Evolutionary conservation across 2,329 filamentous ascomycete genomes (phyloP), one percentile per base, ranked within the genome.

Genomic region (Lachnellula arida): DNA sequence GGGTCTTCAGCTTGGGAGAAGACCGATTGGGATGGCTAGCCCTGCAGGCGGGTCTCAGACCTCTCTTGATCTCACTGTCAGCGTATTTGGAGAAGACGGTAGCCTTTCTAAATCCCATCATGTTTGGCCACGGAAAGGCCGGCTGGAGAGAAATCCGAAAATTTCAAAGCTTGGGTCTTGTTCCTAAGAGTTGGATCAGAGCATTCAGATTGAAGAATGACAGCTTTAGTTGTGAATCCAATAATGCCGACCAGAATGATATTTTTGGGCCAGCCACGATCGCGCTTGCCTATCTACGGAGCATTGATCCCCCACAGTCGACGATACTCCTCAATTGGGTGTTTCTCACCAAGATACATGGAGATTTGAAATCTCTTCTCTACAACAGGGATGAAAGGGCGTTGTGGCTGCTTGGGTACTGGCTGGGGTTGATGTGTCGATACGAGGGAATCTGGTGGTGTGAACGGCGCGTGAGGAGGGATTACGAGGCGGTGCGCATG

Each of bases 391-490:
- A 56, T 56, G 54, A 56, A 49, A 56, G 54, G 49, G 54, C 54
- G 42, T 56, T 56, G 49, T 56, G 54, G 54, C 54, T 53, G 54
- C 54, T 56, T 56, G 54, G 54, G 54, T 56, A 56, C 49, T 56
- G 49, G 54, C 54, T 56, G 54, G 54, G 54, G 49, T 56, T 56
- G 54, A 56, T 56, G 49, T 56, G 54, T 56, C 54, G 49, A 53
- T 56, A 56, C 49, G 54, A 56, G 54, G 54, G 54, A 52, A 49
- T 53, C 54, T 56, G 49, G 49, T 56, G 54, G 54, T 56, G 54
- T 56, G 43, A 56, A 53, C 54, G 49, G 49, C 54, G 54, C 53
- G 54, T 44, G 54, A 52, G 44, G 46, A 56, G 54, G 54, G 49
- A 56, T 53, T 56, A 56, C 49, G 54, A 52, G 54, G 54, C 54